phyloP scores from a whole-genome alignment of 805 yeast genomes.

The Monosporozyma siamensis region DNA sequence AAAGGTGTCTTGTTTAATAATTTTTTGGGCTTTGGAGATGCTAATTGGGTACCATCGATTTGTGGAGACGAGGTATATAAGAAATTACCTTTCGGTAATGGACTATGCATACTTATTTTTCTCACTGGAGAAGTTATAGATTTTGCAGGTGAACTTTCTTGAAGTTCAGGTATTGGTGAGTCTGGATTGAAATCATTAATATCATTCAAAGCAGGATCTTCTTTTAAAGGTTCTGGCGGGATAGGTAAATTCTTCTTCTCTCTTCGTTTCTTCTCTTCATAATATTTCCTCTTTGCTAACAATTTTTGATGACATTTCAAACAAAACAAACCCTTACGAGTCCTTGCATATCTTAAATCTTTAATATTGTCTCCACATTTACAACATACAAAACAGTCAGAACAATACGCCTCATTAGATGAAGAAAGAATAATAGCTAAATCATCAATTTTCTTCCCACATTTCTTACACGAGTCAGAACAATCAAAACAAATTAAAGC shows the following conservation, averaged over 20 bases:
- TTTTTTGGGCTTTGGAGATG: not conserved
- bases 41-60: not conserved
- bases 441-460: slow-evolving; percentile 85
- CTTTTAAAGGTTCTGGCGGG: slow-evolving; percentile 4
- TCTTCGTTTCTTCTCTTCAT: slow-evolving; percentile 26
- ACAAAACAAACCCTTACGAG: slow-evolving; percentile 88
- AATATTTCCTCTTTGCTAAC: slow-evolving; percentile 61
- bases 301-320: slow-evolving; percentile 85
- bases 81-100: not conserved
- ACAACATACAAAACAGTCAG: slow-evolving; percentile 82
- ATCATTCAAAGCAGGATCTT: not conserved
- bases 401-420: slow-evolving; percentile 92
- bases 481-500: slow-evolving; percentile 84
- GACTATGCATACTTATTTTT: not conserved
- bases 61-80: not conserved
- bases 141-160: not conserved
- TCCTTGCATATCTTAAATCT: slow-evolving; percentile 85
- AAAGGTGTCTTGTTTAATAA: slow-evolving; percentile 1
- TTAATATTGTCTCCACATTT: slow-evolving; percentile 82
- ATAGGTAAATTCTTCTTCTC: slow-evolving; percentile 20
- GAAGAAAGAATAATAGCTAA: slow-evolving; percentile 78
- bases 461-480: slow-evolving; percentile 82
- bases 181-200: not conserved
- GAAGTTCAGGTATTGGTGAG: slow-evolving; percentile 9
- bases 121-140: not conserved